Conservation (phyloP, 306 rosid genomes). For the Trifolium repens region DNA sequence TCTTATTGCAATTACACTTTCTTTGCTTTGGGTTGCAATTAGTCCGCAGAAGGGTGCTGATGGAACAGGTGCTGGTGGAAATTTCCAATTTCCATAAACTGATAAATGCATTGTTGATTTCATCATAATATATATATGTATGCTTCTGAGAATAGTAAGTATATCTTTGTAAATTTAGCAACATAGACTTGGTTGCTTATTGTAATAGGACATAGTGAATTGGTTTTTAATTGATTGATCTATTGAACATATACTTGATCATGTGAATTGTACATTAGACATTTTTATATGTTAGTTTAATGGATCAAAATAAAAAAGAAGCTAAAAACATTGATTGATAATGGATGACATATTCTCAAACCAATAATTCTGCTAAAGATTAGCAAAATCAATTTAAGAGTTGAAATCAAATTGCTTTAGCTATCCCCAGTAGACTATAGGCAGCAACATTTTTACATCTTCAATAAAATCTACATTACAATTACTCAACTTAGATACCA, state of each 20-base stretch:
- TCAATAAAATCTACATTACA: too few species aligned
- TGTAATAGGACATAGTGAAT: neutral
- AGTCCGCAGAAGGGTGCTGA: constrained; percentile 38
- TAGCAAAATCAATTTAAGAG: too few species aligned
- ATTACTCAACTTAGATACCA: too few species aligned
- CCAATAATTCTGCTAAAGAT: too few species aligned
- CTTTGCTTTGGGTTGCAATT: constrained; percentile 52
- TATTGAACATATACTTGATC: neutral
- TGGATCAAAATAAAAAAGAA: too few species aligned
- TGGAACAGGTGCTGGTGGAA: constrained; percentile 28
- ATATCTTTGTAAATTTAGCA: neutral
- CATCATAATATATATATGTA: constrained; percentile 1
- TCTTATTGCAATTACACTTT: constrained; percentile 59
- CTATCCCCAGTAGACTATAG: too few species aligned
- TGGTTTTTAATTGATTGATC: neutral
- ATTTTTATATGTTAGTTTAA: too few species aligned
- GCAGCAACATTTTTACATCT: too few species aligned
- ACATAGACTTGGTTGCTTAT: neutral
- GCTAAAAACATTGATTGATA: too few species aligned
- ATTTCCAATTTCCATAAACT: constrained; percentile 56
- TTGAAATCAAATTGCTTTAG: too few species aligned
- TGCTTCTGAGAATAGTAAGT: neutral
- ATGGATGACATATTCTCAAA: too few species aligned
- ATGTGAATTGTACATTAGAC: too few species aligned
- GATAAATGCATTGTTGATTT: neutral